Evolutionary conservation across 371 early-diverging fungal genomes (phyloP), one percentile per base, ranked within the genome.

Genomic region (Mucor circinelloides): DNA sequence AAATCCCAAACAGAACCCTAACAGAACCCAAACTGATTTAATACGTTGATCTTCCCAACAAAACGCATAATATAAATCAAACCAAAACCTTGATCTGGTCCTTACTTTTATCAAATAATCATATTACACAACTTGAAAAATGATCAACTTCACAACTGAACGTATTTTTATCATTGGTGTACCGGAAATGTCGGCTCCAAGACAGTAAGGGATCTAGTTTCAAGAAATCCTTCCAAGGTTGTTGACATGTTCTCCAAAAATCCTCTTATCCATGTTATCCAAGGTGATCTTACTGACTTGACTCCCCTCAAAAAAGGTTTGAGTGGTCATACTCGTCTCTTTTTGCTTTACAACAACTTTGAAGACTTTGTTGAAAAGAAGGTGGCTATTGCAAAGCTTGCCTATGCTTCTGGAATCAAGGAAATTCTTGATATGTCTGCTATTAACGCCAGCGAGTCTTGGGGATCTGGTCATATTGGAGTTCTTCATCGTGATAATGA

Each of bases 401-500:
- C 73, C 6, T 78, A 76, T 52, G 69, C 28, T 21, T 70, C 79
- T 7, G 79, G 77, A n/a, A 64, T 81, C 0, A 56, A 71, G 23
- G 79, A 81, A 58, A 62, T 81, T 1, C 69, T 81, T 3, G 73
- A 74, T 48, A 62, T 81, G 6, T 81, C 78, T 0, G 68, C 73
- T 15, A 21, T 50, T 2, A 21, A 48, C 6, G 69, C 59, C 9
- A 56, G 63, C 10, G 19, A 32, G 1, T 66, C 71, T 8, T 80
- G 71, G 68, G 61, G 76, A 63, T 17, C 32, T 0, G 60, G 38
- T 0, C 46, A 52, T 30, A 54, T 73, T 31, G 67, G 69, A 2
- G 15, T 50, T 4, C 7, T 31, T 2, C 81, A 81, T 60, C 52
- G 54, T 15, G 32, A 56, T 10, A 60, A 68, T 23, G 81, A 81